These are phyloP conservation scores for Metschnikowia baotianmanensis DNA, from an alignment of 805 yeast genomes.

Conservation along the genomic window DNA sequence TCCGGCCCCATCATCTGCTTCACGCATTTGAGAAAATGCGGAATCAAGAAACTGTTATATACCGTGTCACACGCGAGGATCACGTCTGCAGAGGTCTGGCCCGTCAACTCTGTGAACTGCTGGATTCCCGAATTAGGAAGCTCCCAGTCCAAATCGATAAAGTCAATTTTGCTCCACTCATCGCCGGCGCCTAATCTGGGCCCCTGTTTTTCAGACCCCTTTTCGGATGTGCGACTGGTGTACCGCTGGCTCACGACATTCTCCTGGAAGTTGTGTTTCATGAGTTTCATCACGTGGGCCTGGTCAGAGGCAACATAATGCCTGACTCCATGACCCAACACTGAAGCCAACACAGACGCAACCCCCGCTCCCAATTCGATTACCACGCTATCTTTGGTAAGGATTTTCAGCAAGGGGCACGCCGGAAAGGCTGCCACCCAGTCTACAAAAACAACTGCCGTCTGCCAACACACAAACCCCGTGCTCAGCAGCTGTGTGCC, in stretches of 20 bases:
- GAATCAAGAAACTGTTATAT: constrained; percentile 59
- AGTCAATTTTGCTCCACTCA: constrained; percentile 34
- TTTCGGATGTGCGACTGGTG: constrained; percentile 12
- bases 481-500: constrained; percentile 45
- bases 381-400: constrained; percentile 24
- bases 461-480: constrained; percentile 64
- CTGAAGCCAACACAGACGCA: constrained; percentile 48
- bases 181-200: constrained; percentile 2
- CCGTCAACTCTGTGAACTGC: constrained; percentile 12
- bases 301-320: constrained; percentile 60
- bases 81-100: constrained; percentile 36
- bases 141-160: constrained; percentile 65
- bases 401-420: constrained; percentile 26
- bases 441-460: constrained; percentile 46
- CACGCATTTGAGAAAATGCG: constrained; percentile 46
- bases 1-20: constrained; percentile 28
- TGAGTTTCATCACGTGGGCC: constrained; percentile 47
- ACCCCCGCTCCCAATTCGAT: constrained; percentile 66
- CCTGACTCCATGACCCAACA: constrained; percentile 29
- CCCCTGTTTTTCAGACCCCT: background rate
- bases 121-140: constrained; percentile 33
- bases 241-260: constrained; percentile 28
- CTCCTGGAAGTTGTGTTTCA: constrained; percentile 43
- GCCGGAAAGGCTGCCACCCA: constrained; percentile 44
- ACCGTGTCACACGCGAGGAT: constrained; percentile 65